These are phyloP conservation scores for Megacollybia platyphylla DNA, from an alignment of 1,284 basidiomycete genomes.

Conservation along the genomic window DNA sequence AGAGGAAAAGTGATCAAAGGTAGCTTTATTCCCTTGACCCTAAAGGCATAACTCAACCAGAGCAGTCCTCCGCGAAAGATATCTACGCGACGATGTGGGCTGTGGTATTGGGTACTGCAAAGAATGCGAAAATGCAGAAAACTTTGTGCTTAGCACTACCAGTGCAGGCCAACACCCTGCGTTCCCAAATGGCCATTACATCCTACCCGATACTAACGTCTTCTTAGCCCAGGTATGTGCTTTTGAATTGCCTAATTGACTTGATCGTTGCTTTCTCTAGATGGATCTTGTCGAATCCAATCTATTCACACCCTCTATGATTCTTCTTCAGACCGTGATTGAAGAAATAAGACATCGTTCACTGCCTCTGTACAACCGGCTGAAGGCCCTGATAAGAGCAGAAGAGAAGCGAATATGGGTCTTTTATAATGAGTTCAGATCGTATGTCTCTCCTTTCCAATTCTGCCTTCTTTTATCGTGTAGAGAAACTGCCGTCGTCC, in stretches of 20 bases:
- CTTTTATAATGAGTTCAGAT: slow-evolving; percentile 87
- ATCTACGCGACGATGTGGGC: slow-evolving; percentile 87
- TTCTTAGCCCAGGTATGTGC: slow-evolving; percentile 74
- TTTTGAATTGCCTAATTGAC: background rate
- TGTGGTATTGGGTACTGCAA: slow-evolving; percentile 76
- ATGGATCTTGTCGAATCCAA: slow-evolving; percentile 85
- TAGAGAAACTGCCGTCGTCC: slow-evolving; percentile 69
- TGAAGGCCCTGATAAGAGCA: slow-evolving; percentile 70
- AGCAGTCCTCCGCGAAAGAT: slow-evolving; percentile 84
- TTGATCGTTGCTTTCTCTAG: slow-evolving; percentile 22
- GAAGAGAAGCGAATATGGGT: slow-evolving; percentile 79
- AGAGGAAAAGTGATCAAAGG: slow-evolving; percentile 90
- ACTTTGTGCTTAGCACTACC: slow-evolving; percentile 28
- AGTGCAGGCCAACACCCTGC: slow-evolving; percentile 28
- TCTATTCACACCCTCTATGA: slow-evolving; percentile 66
- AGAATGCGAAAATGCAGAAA: slow-evolving; percentile 33
- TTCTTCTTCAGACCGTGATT: slow-evolving; percentile 90
- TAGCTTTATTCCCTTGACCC: slow-evolving; percentile 14
- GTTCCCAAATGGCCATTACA: slow-evolving; percentile 62
- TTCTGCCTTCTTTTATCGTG: slow-evolving; percentile 7
- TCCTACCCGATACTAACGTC: slow-evolving; percentile 94
- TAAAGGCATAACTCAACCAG: background rate
- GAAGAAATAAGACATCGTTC: slow-evolving; percentile 95
- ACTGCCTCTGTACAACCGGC: slow-evolving; percentile 84
- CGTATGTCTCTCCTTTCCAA: slow-evolving; percentile 31